Evolutionary conservation across 106 monocot genomes (phyloP).

Genomic region (Acanthochlamys bracteata): DNA sequence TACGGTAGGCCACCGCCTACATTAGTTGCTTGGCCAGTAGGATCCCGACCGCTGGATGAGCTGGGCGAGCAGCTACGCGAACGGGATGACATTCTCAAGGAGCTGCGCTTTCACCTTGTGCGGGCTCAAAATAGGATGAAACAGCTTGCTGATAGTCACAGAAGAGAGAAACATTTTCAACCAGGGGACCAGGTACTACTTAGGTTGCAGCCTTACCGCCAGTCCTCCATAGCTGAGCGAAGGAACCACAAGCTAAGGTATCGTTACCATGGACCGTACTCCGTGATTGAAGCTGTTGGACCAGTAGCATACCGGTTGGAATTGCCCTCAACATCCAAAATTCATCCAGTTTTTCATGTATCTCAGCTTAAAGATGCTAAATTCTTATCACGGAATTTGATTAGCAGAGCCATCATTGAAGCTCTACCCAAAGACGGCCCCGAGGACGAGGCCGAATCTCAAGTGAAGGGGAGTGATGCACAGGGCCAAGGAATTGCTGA

Average conservation of each 20-base stretch:
- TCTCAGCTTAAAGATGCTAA: too few species aligned
- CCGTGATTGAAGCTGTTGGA: neutral
- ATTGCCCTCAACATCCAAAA: neutral
- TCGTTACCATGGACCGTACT: neutral
- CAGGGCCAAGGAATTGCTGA: too few species aligned
- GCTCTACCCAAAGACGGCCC: too few species aligned
- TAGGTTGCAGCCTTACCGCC: neutral
- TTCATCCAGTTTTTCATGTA: constrained; percentile 1
- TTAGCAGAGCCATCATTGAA: too few species aligned
- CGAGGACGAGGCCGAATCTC: too few species aligned
- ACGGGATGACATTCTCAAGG: too few species aligned
- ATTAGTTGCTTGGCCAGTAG: neutral
- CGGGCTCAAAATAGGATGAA: neutral
- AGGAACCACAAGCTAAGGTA: neutral
- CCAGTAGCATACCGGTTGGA: constrained; percentile 3
- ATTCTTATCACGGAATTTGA: too few species aligned
- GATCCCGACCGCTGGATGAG: neutral
- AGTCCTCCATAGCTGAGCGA: neutral
- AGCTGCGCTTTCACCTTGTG: too few species aligned
- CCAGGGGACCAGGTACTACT: too few species aligned
- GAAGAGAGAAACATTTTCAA: neutral
- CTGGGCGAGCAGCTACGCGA: neutral
- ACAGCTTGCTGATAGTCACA: neutral
- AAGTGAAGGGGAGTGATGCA: too few species aligned
- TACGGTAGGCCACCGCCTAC: constrained; percentile 5